Base-by-base conservation (phyloP, 352 stramenopile genomes). In the Phytopythium kandeliae region DNA sequence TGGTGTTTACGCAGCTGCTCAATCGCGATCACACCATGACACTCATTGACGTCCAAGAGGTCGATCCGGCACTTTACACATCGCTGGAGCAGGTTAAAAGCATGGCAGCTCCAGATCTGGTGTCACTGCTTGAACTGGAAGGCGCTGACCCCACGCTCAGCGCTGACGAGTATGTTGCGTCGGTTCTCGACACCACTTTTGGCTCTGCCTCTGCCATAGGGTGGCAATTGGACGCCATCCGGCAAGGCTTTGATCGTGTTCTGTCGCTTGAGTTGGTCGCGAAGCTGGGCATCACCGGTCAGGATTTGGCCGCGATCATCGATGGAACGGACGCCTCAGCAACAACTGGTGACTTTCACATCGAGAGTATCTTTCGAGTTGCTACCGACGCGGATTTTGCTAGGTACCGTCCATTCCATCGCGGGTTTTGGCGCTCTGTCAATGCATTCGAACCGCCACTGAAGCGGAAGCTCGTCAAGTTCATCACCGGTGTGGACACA, bases 381-480 rank as follows among this genome's bases (percentile, higher is more conserved):
- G 74, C 74, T 19, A 49, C 69, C 8, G 79, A 91, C 42, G 55
- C 71, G 0, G 79, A 86, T 10, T 86, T 91, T 48, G 63, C 68
- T 15, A 52, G 41, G 24, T 89, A 66, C 25, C 24, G 28, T 17
- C 67, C 74, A 12, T 51, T 91, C 10, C 34, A 46, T 21, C 57
- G 64, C 1, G 60, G 41, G 0, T 89, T 90, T 22, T 91, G 79
- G 77, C 35, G 54, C 9, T 64, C 54, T 4, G 75, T 87, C n/a
- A 76, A 74, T 48, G 47, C 37, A 12, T 86, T 87, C 12, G 62
- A 76, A 8, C 63, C 65, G n/a, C 38, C 31, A 34, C 28, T 80
- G 30, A 87, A 91, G 58, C 70, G 77, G 13, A 76, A 80, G 26
- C 61, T 87, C 9, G 55, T 91, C 51, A 85, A 89, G 55, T 91